phyloP scores from a whole-genome alignment of 1,284 basidiomycete species.

The Boletus nobilissimus region DNA sequence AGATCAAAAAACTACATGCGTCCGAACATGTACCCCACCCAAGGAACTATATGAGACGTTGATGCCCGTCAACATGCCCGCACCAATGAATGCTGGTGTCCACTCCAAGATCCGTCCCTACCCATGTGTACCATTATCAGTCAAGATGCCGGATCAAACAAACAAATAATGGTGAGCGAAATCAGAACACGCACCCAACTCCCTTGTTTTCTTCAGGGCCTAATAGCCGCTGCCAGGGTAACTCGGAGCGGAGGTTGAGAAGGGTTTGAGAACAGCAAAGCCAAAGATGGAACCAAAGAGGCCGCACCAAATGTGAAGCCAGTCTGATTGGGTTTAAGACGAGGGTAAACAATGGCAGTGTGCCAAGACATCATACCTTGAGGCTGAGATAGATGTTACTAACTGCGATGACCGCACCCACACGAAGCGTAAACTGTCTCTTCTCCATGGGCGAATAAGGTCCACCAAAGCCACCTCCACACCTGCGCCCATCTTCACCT shows the following conservation, averaged over 20 bases:
- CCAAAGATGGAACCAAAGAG: conserved; percentile 59
- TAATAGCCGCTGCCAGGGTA: conserved; percentile 67
- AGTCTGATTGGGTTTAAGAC: conserved; percentile 47
- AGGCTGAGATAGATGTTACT: conserved; percentile 76
- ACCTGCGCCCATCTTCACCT: conserved; percentile 15
- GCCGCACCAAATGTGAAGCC: conserved; percentile 73
- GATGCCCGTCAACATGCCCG: conserved; percentile 72
- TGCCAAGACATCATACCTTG: conserved; percentile 50
- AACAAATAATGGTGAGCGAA: neutral
- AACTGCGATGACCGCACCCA: conserved; percentile 60
- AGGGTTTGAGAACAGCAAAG: conserved; percentile 70
- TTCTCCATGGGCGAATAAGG: conserved; percentile 59
- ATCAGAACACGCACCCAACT: conserved; percentile 38
- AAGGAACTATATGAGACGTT: conserved; percentile 74
- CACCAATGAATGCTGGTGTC: conserved; percentile 73
- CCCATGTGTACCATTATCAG: neutral
- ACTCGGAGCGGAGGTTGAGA: conserved; percentile 61
- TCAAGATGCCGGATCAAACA: conserved; percentile 24
- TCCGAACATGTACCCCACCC: conserved; percentile 48
- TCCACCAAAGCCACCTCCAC: conserved; percentile 24
- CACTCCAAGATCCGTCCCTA: conserved; percentile 47
- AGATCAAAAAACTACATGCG: conserved; percentile 28
- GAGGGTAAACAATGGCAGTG: neutral
- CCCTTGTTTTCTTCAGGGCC: conserved; percentile 76
- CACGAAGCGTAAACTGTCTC: conserved; percentile 66